phyloP scores from a whole-genome alignment of 1,284 basidiomycete genomes.

The Microbotryomycetes sp. region DNA sequence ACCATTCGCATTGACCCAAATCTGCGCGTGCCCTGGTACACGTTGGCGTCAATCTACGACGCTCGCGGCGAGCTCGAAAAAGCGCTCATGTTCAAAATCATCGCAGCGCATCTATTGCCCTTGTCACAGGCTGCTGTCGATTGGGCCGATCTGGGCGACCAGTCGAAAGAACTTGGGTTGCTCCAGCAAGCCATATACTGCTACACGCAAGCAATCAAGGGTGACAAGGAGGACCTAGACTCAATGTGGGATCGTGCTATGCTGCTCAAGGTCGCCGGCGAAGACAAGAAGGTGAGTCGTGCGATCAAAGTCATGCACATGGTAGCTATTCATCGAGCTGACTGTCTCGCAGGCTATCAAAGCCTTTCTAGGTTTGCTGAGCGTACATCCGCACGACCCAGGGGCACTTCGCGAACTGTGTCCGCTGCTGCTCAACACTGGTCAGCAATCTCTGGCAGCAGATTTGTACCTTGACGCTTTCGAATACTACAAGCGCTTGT shows the following conservation, averaged over 20 bases:
- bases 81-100: slow-evolving; percentile 74
- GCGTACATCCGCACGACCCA: slow-evolving; percentile 69
- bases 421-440: slow-evolving; percentile 63
- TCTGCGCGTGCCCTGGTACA: slow-evolving; percentile 74
- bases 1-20: slow-evolving; percentile 88
- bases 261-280: slow-evolving; percentile 67
- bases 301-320: no score
- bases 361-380: slow-evolving; percentile 67
- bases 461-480: slow-evolving; percentile 59
- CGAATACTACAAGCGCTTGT: slow-evolving; percentile 40
- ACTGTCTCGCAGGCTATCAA: slow-evolving; percentile 56
- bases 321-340: background rate
- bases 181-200: slow-evolving; percentile 87
- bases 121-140: slow-evolving; percentile 58
- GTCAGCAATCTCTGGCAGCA: slow-evolving; percentile 58
- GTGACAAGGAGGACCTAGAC: slow-evolving; percentile 72
- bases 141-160: slow-evolving; percentile 69
- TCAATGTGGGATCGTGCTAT: slow-evolving; percentile 85
- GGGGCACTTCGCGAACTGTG: slow-evolving; percentile 71
- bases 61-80: slow-evolving; percentile 55
- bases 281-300: slow-evolving; percentile 54
- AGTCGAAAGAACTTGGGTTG: slow-evolving; percentile 63
- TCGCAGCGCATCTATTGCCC: slow-evolving; percentile 78
- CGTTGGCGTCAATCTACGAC: slow-evolving; percentile 48
- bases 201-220: slow-evolving; percentile 70